Evolutionary conservation across 2,329 filamentous ascomycete genomes (phyloP).

Genomic region (Metarhizium brunneum): DNA sequence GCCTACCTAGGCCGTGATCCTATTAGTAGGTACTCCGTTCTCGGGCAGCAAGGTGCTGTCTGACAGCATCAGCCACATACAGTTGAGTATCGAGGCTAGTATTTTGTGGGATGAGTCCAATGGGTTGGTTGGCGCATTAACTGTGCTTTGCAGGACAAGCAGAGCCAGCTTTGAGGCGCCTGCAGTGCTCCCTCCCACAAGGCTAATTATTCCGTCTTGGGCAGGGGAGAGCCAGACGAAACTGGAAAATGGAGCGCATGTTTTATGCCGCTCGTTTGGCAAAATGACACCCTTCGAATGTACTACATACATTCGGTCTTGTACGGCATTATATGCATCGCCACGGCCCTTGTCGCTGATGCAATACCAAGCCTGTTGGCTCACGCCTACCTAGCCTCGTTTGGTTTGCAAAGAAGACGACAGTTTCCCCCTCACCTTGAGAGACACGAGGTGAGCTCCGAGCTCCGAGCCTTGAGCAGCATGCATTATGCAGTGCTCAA

Average conservation of each 20-base stretch:
- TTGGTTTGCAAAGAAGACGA: not conserved
- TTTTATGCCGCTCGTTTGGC: not conserved
- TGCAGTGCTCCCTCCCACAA: not conserved
- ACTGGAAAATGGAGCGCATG: not conserved
- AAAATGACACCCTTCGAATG: not conserved
- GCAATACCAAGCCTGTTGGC: not conserved
- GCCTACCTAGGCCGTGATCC: no score
- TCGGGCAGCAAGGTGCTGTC: not conserved
- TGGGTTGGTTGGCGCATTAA: not conserved
- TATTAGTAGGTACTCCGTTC: not conserved
- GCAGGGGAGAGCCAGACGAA: no score
- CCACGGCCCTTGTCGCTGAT: not conserved
- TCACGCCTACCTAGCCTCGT: not conserved
- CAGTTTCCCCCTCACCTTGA: not conserved
- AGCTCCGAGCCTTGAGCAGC: not conserved
- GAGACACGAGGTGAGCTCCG: not conserved
- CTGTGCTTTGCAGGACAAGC: not conserved
- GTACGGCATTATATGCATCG: not conserved
- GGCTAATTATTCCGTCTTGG: not conserved
- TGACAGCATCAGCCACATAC: constrained; percentile 1
- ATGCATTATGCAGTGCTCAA: not conserved
- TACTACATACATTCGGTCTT: not conserved
- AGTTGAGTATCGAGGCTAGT: constrained; percentile 2
- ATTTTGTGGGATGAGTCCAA: not conserved
- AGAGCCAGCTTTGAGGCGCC: not conserved